phyloP scores from a whole-genome alignment of 306 rosid genomes.

The Rubus idaeus region DNA sequence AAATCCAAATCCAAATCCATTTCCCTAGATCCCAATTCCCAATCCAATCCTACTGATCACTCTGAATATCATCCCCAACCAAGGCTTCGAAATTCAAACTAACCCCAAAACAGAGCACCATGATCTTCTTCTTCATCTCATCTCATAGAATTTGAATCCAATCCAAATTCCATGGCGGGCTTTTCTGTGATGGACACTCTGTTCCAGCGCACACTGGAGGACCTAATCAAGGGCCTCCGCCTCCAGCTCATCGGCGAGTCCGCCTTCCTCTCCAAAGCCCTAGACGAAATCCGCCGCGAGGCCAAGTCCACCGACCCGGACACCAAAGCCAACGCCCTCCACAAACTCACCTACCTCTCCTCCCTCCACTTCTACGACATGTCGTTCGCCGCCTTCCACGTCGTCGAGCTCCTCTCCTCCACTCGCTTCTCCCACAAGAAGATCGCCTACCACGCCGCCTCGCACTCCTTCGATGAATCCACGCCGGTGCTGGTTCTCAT shows the following conservation, averaged over 20 bases:
- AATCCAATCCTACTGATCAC: background rate
- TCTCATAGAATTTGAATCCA: background rate
- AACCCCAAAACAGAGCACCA: too few species aligned
- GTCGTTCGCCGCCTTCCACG: slow-evolving; percentile 91
- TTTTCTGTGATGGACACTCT: slow-evolving; percentile 84
- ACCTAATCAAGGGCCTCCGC: slow-evolving; percentile 77
- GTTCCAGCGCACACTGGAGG: slow-evolving; percentile 81
- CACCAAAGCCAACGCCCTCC: slow-evolving; percentile 74
- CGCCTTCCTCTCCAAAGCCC: slow-evolving; percentile 62
- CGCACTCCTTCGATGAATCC: slow-evolving; percentile 61
- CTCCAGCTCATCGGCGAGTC: slow-evolving; percentile 64
- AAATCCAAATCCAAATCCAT: background rate
- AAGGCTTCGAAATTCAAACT: background rate
- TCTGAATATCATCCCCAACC: background rate
- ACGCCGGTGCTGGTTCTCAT: slow-evolving; percentile 83
- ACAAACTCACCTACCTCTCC: slow-evolving; percentile 71
- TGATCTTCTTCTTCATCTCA: background rate
- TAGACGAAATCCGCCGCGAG: slow-evolving; percentile 91
- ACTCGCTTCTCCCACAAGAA: slow-evolving; percentile 68
- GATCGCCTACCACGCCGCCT: slow-evolving; percentile 78
- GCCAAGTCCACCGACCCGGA: slow-evolving; percentile 74
- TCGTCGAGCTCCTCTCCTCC: slow-evolving; percentile 91
- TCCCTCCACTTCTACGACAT: slow-evolving; percentile 68
- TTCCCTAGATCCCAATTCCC: background rate
- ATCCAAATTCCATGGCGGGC: slow-evolving; percentile 50